These are phyloP conservation scores for Eutypa lata DNA, from an alignment of 2,329 filamentous ascomycete species.

Conservation along the genomic window DNA sequence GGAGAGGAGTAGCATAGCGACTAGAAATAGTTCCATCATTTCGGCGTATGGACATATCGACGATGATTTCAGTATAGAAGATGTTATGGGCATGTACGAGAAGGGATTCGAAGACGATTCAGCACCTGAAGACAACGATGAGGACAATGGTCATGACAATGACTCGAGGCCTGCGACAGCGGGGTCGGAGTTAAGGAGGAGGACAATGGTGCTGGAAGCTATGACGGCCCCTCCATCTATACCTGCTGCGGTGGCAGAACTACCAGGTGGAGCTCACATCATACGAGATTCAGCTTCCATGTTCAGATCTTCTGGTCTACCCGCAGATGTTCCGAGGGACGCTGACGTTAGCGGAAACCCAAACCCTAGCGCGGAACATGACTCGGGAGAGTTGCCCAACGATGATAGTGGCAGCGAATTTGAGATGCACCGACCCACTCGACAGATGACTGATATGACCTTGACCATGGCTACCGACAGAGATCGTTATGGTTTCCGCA, in stretches of 20 bases:
- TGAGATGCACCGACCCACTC: conserved; percentile 16
- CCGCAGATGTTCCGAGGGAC: conserved; percentile 13
- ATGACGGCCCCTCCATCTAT: conserved; percentile 34
- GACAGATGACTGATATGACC: conserved; percentile 26
- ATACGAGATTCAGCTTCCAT: conserved; percentile 38
- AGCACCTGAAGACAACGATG: conserved; percentile 39
- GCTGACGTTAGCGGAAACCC: conserved; percentile 8
- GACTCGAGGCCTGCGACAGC: conserved; percentile 36
- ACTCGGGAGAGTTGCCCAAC: conserved; percentile 41
- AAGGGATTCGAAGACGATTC: conserved; percentile 58
- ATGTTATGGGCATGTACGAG: conserved; percentile 70
- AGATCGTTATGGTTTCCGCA: conserved; percentile 91
- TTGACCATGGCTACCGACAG: conserved; percentile 53
- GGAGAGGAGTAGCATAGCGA: conserved; percentile 77
- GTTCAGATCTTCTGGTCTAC: conserved; percentile 31
- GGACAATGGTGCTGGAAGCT: conserved; percentile 37
- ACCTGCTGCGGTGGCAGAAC: conserved; percentile 16
- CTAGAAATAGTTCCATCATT: conserved; percentile 72
- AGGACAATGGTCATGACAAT: conserved; percentile 35
- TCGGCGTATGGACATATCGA: conserved; percentile 41
- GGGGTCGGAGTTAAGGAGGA: conserved; percentile 35
- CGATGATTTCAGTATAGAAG: conserved; percentile 60
- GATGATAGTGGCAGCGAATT: conserved; percentile 7
- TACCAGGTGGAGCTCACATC: conserved; percentile 13
- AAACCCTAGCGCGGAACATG: conserved; percentile 35